Base-by-base conservation (phyloP, 352 stramenopile genomes). In the Elongisporangium anandrum region DNA sequence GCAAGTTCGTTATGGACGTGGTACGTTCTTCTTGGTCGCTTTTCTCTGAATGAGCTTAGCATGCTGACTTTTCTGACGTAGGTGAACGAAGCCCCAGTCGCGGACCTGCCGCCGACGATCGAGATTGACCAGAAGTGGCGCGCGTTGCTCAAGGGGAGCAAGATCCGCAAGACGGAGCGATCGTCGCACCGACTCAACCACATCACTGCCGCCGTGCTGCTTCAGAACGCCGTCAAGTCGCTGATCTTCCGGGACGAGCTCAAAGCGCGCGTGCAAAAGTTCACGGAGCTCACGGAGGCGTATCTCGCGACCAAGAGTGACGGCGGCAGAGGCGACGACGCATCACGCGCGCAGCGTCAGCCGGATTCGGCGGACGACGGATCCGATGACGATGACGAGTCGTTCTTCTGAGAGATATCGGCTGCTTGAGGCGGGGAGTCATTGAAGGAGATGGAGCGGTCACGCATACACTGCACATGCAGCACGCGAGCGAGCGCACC, bases 181-280 rank as follows among this genome's bases (percentile, higher is more conserved):
- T 68, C 61, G 21, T 73, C 65, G 29, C 74, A 81, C 60, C 72
- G 71, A 0, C 59, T 85, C 5, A 87, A 85, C 50, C 76, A 83
- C 54, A 63, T 88, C 47, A 65, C 82, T 38, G 70, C 76, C 3
- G 70, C 71, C 1, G 63, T 78, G 7, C 23, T 85, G 53, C 54
- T 88, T 24, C 76, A 86, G 48, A 69, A 82, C 50, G 68, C 72
- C 15, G 73, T 87, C 21, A 72, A 63, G 12, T 84, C 77, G 55
- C 60, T 77, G 22, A 74, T 89, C 52, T 87, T 86, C 52, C 77
- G 73, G 17, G 70, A 89, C n/a, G 77, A 86, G 55, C 75, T 89
- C n/a, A 63, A 65, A 9, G 65, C 65, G 21, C 70, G 72, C 2
- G 79, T 89, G 20, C 12, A 74, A 2, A 85, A 85, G 56, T 87